A percentile compares a stretch with the other conserved stretches of the same genome.
These are phyloP conservation scores for Lepidium aucheri DNA, from an alignment of 345 rosid species.

Conservation along the genomic window DNA sequence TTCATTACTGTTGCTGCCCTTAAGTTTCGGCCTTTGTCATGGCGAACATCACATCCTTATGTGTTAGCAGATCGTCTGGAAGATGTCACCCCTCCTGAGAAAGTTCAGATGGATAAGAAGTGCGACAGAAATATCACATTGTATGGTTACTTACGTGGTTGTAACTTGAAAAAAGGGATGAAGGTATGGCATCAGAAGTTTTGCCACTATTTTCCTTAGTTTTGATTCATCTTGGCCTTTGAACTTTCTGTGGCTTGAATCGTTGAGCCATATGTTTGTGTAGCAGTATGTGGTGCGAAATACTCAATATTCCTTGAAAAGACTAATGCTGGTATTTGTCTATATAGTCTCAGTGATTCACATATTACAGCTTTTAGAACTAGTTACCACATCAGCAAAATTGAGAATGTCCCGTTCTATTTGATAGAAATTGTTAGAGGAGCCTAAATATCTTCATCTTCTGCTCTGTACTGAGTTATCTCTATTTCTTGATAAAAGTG, in stretches of 20 bases:
- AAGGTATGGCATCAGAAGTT: conserved; percentile 44
- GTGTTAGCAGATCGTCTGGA: conserved; percentile 85
- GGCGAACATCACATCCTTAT: conserved; percentile 95
- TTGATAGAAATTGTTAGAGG: not conserved
- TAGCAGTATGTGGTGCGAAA: conserved; percentile 1
- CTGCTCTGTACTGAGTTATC: not conserved
- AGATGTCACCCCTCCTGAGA: conserved; percentile 89
- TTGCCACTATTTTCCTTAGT: not conserved
- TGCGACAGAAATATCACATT: conserved; percentile 82
- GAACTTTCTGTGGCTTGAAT: not conserved
- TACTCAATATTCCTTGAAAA: not conserved
- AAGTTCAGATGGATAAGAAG: conserved; percentile 55
- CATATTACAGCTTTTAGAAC: not conserved
- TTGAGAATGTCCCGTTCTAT: not conserved
- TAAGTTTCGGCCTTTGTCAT: conserved; percentile 69
- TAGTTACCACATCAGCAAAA: not conserved
- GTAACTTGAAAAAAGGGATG: conserved; percentile 80
- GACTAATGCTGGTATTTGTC: not conserved
- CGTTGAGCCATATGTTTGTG: not conserved
- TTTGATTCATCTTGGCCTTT: not conserved
- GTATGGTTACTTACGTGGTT: conserved; percentile 92
- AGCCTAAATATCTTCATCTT: not conserved
- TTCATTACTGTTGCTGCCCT: conserved; percentile 70
- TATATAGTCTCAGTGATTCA: not conserved
- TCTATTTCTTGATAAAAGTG: conserved; percentile 1